Conservation (phyloP, 2,329 filamentous ascomycete genomes). For the Ophiosphaerella narmari region DNA sequence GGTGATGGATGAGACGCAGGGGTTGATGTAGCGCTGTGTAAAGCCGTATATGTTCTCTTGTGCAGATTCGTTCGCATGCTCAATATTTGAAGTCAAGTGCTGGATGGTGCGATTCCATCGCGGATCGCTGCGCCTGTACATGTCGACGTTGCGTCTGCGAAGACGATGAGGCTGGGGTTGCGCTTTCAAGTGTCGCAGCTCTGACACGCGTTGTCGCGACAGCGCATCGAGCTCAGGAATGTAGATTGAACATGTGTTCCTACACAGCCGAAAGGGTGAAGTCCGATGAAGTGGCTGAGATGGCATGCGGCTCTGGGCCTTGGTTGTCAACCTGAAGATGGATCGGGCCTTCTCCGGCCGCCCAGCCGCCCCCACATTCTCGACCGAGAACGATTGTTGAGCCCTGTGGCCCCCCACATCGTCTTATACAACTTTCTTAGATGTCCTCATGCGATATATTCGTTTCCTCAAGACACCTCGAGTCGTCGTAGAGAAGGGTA, state of each 20-base stretch:
- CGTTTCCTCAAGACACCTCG: constrained; percentile 70
- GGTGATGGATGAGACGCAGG: constrained; percentile 73
- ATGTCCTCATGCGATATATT: constrained; percentile 58
- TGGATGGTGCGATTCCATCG: constrained; percentile 93
- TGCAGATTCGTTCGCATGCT: constrained; percentile 88
- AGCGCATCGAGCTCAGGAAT: constrained; percentile 30
- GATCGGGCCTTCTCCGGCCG: constrained; percentile 7
- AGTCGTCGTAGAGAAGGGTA: constrained; percentile 44
- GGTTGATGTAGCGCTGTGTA: constrained; percentile 79
- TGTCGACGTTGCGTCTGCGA: constrained; percentile 33
- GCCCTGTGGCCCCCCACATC: too few species aligned
- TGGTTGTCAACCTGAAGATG: neutral
- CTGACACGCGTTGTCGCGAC: constrained; percentile 21
- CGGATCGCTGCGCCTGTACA: constrained; percentile 73
- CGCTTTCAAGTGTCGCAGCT: constrained; percentile 15
- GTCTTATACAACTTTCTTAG: neutral
- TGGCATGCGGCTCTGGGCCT: constrained; percentile 9
- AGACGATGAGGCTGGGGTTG: constrained; percentile 11
- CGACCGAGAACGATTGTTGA: too few species aligned
- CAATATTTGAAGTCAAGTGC: constrained; percentile 86
- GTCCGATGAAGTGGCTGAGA: constrained; percentile 13
- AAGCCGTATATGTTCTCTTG: constrained; percentile 90
- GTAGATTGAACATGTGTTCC: constrained; percentile 6
- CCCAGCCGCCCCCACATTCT: constrained; percentile 14
- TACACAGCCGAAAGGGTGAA: neutral